Percentiles rank a stretch among this genome's conserved stretches.
phyloP scores from a whole-genome alignment of 2,329 filamentous ascomycete species.

The Monosporascus sp. region DNA sequence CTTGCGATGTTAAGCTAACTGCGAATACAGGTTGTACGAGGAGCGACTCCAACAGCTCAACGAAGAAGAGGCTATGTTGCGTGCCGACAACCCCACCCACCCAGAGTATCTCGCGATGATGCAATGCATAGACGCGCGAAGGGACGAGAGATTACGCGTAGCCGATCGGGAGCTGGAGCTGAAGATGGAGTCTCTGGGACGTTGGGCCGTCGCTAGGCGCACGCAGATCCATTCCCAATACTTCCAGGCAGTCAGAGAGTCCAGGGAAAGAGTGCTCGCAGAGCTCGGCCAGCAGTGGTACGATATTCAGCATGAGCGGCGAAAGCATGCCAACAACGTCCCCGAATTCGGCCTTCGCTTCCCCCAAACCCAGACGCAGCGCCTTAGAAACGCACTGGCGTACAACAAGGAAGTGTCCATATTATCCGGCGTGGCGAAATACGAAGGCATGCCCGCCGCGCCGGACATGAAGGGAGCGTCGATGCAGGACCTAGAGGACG shows the following conservation, averaged over 20 bases:
- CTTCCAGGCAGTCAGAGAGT: constrained; percentile 78
- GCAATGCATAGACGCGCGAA: constrained; percentile 75
- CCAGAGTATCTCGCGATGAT: constrained; percentile 89
- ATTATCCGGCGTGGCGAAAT: constrained; percentile 84
- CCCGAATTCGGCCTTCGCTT: constrained; percentile 80
- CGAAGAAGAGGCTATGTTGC: constrained; percentile 57
- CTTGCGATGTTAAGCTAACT: constrained; percentile 16
- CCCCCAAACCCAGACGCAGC: constrained; percentile 68
- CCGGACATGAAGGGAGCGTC: constrained; percentile 73
- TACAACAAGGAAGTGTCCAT: constrained; percentile 96
- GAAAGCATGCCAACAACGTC: constrained; percentile 70
- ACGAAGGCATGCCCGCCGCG: constrained; percentile 94
- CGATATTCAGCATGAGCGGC: constrained; percentile 82
- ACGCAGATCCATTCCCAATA: constrained; percentile 86
- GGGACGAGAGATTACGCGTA: constrained; percentile 72
- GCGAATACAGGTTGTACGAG: constrained; percentile 65
- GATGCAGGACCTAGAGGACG: constrained; percentile 71
- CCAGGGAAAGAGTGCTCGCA: constrained; percentile 73
- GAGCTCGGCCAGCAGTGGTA: constrained; percentile 86
- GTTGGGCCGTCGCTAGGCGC: constrained; percentile 72
- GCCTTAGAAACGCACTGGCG: constrained; percentile 77
- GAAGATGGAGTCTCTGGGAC: constrained; percentile 66
- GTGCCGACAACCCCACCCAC: constrained; percentile 63
- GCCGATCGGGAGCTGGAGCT: constrained; percentile 70
- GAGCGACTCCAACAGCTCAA: constrained; percentile 82